Base-by-base conservation (phyloP, 2,329 filamentous ascomycete genomes). In the Curvularia hawaiiensis region DNA sequence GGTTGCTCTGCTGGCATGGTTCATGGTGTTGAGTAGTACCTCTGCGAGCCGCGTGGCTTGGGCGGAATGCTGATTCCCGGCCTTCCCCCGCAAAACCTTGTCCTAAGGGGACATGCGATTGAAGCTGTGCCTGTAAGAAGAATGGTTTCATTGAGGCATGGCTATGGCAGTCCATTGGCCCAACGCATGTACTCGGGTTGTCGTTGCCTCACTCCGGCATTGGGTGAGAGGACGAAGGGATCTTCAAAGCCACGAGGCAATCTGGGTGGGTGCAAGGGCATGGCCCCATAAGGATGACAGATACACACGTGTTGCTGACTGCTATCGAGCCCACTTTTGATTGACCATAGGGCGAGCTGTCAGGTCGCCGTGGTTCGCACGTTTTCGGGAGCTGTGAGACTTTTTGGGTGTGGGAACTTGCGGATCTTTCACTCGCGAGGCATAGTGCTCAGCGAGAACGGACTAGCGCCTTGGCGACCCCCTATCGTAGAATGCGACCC, bases 331-430 rank as follows among this genome's bases (percentile, higher is more conserved):
- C 46, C 46, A 49, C 46, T 49, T 49, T 49, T 49, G 46, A 39
- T 49, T 38, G 14, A 39, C 46, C 7, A 16, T 16, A 20, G 28
- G 46, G 10, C 12, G 8, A 10, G 46, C 46, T 18, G 9, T 26
- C 22, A 49, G 22, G 12, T 12, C 31, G 18, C 11, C 46, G 16
- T 22, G 8, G 33, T 26, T 38, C 9, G 31, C 46, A 39, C 22
- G 46, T 39, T 49, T 33, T 49, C 35, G 33, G 46, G 46, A 33
- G 38, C 22, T 22, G 10, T 49, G 33, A 49, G 46, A 49, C 46
- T 49, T 20, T 39, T 49, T 39, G n/a, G 46, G 46, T 49, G 22
- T 39, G 22, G 33, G 39, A 38, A 38, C 14, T 5, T 31, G 31
- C 20, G 5, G 33, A 49, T 39, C 33, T 16, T 33, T 49, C 33